phyloP scores from a whole-genome alignment of 352 stramenopile species.

The Globisporangium spiculum region DNA sequence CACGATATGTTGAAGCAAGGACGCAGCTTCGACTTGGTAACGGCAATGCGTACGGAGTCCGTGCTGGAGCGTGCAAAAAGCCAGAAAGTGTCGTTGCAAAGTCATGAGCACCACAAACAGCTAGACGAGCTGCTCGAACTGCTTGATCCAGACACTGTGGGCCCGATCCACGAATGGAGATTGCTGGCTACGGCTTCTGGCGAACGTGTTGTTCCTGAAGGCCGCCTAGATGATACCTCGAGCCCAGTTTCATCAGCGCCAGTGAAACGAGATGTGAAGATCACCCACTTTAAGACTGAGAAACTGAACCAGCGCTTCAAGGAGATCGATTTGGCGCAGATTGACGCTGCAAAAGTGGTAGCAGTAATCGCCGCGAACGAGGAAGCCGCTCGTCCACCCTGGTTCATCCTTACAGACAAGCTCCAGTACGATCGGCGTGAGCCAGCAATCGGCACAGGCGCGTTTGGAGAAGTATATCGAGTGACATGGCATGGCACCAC shows the following conservation, averaged over 20 bases:
- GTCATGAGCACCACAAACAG: neutral
- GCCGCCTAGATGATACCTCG: neutral
- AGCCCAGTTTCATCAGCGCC: neutral
- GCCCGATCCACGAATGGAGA: neutral
- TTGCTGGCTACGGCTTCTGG: neutral
- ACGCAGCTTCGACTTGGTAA: too few species aligned
- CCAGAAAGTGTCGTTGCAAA: neutral
- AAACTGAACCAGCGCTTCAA: conserved; percentile 1
- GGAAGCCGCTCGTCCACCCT: neutral
- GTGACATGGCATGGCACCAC: neutral
- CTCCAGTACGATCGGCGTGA: neutral
- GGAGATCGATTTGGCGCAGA: neutral
- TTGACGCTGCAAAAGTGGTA: neutral
- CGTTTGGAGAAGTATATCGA: neutral
- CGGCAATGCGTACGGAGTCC: neutral
- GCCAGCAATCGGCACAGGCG: neutral
- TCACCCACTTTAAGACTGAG: neutral
- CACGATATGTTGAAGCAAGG: too few species aligned
- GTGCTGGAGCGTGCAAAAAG: neutral
- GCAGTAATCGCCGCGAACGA: neutral
- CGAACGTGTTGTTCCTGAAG: neutral
- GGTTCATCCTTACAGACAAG: neutral
- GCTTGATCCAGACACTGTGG: neutral
- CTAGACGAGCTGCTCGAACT: neutral
- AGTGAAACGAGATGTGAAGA: neutral